phyloP scores from a whole-genome alignment of 805 yeast species.

The Candida chauliodis region DNA sequence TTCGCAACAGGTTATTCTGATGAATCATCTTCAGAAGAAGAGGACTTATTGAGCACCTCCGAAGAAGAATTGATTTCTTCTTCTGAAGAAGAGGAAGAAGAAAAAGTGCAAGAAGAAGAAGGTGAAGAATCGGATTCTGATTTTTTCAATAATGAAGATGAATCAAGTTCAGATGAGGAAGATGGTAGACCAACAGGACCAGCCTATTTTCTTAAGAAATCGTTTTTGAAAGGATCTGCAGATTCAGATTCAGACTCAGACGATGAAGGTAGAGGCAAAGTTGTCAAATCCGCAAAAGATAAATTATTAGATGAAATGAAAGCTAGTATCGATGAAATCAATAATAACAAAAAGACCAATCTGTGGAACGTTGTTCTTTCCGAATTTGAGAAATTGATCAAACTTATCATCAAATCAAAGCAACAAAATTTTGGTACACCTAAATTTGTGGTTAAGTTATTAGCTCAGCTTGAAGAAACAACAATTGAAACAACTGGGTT shows the following conservation, averaged over 20 bases:
- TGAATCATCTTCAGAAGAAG: constrained; percentile 51
- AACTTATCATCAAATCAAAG: constrained; percentile 60
- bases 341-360: constrained; percentile 60
- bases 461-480: constrained; percentile 71
- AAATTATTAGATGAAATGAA: constrained; percentile 87
- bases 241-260: constrained; percentile 48
- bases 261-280: constrained; percentile 75
- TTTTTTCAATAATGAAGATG: constrained; percentile 38
- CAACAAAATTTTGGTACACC: constrained; percentile 81
- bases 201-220: constrained; percentile 51
- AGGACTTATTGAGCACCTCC: constrained; percentile 51
- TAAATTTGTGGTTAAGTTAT: constrained; percentile 58
- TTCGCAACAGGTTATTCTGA: constrained; percentile 64
- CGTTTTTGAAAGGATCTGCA: constrained; percentile 40
- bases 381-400: constrained; percentile 77
- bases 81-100: constrained; percentile 30
- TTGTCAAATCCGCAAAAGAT: constrained; percentile 91
- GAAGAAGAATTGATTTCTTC: constrained; percentile 56
- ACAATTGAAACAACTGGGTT: constrained; percentile 50
- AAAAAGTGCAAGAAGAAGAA: not conserved
- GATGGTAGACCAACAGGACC: constrained; percentile 44
- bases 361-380: constrained; percentile 76
- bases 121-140: constrained; percentile 43
- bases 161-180: constrained; percentile 34
- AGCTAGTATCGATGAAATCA: constrained; percentile 60